These are phyloP conservation scores for Aspergillus persii DNA, from an alignment of 2,329 filamentous ascomycete genomes.

Conservation along the genomic window DNA sequence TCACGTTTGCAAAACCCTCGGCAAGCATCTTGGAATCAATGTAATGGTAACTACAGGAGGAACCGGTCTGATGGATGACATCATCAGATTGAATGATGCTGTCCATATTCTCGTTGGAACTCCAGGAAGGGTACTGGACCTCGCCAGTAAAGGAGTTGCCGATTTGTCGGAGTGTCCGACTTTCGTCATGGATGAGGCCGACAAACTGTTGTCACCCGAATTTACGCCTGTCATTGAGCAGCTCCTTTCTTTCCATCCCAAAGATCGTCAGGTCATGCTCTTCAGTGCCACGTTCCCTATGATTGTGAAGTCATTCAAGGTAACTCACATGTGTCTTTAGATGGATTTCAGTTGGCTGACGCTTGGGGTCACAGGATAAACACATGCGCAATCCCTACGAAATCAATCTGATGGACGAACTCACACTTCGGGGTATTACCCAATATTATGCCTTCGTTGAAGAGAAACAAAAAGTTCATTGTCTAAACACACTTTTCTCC, in stretches of 20 bases:
- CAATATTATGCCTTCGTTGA: constrained; percentile 99
- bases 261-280: constrained; percentile 97
- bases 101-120: constrained; percentile 98
- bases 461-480: constrained; percentile 99
- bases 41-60: constrained; percentile 99
- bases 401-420: constrained; percentile 99
- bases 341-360: constrained; percentile 28
- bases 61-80: constrained; percentile 92
- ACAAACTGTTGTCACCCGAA: constrained; percentile 93
- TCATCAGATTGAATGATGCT: constrained; percentile 86
- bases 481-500: constrained; percentile 96
- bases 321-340: constrained; percentile 19
- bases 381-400: constrained; percentile 96
- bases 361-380: constrained; percentile 60
- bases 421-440: constrained; percentile 95
- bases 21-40: constrained; percentile 94
- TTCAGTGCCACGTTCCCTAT: constrained; percentile 98
- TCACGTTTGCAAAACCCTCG: constrained; percentile 97
- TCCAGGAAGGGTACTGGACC: constrained; percentile 90
- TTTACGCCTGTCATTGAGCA: constrained; percentile 98
- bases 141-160: constrained; percentile 93
- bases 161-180: constrained; percentile 95
- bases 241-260: constrained; percentile 89
- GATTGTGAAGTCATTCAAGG: constrained; percentile 92
- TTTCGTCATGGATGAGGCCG: constrained; percentile 99